Evolutionary conservation across 2,329 filamentous ascomycete species (phyloP).

Genomic region (Aureobasidium sp.): DNA sequence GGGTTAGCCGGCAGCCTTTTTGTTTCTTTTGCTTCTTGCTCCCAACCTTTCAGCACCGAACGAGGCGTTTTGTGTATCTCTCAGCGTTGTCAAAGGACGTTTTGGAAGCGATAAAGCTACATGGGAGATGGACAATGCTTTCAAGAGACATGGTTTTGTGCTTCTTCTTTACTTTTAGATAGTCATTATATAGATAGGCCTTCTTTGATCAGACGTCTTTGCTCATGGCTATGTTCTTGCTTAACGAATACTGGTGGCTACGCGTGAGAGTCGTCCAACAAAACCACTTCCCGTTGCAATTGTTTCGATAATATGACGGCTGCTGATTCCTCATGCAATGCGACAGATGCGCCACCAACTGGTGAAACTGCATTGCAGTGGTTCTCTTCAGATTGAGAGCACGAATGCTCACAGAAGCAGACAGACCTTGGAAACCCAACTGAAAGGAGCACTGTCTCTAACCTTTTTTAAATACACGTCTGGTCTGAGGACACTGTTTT

Average conservation of each 20-base stretch:
- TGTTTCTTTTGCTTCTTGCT: not conserved
- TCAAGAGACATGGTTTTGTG: not conserved
- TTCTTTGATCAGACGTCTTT: not conserved
- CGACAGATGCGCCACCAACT: not conserved
- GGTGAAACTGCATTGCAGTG: not conserved
- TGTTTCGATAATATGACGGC: not conserved
- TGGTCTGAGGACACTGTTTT: not conserved
- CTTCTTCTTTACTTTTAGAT: not conserved
- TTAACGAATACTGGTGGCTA: not conserved
- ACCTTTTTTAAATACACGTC: not conserved
- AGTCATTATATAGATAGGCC: slow-evolving; percentile 3
- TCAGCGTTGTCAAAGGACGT: not conserved
- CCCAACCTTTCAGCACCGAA: not conserved
- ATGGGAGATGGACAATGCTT: not conserved
- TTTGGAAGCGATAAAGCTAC: not conserved
- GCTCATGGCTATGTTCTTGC: not conserved
- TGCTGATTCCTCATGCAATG: not conserved
- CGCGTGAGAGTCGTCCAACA: not conserved
- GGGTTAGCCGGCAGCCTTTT: slow-evolving; percentile 30
- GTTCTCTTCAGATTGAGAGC: too few relatives aligned
- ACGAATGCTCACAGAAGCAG: not conserved
- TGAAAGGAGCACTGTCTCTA: not conserved
- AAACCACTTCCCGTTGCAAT: not conserved
- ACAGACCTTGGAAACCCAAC: not conserved
- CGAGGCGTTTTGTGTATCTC: not conserved